Evolutionary conservation across 306 rosid species (phyloP).

Genomic region (Dryas alaskensis): DNA sequence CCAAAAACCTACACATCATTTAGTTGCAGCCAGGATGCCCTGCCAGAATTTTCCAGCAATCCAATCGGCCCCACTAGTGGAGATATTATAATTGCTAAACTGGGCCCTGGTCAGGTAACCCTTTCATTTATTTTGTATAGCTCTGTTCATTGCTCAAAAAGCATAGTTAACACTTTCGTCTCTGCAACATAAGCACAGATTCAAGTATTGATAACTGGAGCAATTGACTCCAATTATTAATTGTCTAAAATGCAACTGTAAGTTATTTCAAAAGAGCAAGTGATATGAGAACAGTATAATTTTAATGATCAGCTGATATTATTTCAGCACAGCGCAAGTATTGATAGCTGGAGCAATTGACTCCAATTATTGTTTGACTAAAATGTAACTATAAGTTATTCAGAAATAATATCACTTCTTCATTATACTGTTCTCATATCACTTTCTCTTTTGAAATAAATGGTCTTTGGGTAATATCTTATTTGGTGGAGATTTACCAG

Average conservation of each 20-base stretch:
- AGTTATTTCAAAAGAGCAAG: neutral
- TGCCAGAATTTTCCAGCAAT: conserved; percentile 61
- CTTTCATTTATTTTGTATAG: neutral
- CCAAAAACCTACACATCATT: conserved; percentile 80
- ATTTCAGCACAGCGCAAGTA: neutral
- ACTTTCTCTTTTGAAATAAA: neutral
- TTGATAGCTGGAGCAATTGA: neutral
- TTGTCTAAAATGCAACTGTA: neutral
- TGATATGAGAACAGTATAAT: neutral
- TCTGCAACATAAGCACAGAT: neutral
- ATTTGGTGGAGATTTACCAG: neutral
- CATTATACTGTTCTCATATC: neutral
- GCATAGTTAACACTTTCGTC: neutral
- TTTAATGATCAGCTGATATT: neutral
- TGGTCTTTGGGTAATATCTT: neutral
- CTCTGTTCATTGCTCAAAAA: conserved; percentile 12
- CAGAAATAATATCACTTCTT: neutral
- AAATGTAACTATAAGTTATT: neutral
- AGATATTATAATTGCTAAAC: conserved; percentile 72
- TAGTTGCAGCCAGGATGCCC: conserved; percentile 62
- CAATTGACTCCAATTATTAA: neutral
- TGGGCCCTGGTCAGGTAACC: conserved; percentile 85
- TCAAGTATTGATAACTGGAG: neutral
- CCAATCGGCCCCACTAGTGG: conserved; percentile 38
- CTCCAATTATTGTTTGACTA: neutral